These are phyloP conservation scores for Calonectria multiphialidica DNA, from an alignment of 2,329 filamentous ascomycete genomes.

Conservation along the genomic window DNA sequence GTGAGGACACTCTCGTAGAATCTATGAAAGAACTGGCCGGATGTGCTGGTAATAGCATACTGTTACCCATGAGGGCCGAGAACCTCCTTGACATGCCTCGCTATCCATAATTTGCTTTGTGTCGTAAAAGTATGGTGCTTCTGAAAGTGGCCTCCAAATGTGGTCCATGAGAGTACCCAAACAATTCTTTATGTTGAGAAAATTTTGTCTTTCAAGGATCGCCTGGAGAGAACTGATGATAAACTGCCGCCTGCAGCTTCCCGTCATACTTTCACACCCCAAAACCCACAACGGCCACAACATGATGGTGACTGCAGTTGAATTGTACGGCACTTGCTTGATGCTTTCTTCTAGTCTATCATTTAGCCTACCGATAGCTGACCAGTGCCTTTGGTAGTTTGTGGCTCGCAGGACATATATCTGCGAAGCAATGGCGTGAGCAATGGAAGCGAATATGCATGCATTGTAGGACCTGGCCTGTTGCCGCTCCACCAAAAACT, in stretches of 20 bases:
- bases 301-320: slow-evolving; percentile 17
- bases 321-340: not conserved
- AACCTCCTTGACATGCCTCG: not conserved
- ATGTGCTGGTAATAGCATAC: not conserved
- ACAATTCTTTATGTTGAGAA: slow-evolving; percentile 1
- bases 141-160: not conserved
- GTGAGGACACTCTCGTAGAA: too few relatives aligned
- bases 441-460: not conserved
- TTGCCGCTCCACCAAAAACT: not conserved
- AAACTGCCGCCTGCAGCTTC: not conserved
- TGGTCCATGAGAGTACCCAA: not conserved
- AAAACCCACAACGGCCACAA: slow-evolving; percentile 22
- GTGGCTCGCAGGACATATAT: not conserved
- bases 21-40: not conserved
- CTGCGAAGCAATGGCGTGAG: not conserved
- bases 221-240: not conserved
- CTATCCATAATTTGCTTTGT: too few relatives aligned
- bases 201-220: not conserved
- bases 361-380: not conserved
- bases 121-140: not conserved
- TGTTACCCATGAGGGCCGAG: not conserved
- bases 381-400: not conserved
- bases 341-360: not conserved
- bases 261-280: slow-evolving; percentile 12
- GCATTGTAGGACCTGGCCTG: not conserved